Conservation (phyloP, 2,329 filamentous ascomycete species). For the Aspergillus ruber region DNA sequence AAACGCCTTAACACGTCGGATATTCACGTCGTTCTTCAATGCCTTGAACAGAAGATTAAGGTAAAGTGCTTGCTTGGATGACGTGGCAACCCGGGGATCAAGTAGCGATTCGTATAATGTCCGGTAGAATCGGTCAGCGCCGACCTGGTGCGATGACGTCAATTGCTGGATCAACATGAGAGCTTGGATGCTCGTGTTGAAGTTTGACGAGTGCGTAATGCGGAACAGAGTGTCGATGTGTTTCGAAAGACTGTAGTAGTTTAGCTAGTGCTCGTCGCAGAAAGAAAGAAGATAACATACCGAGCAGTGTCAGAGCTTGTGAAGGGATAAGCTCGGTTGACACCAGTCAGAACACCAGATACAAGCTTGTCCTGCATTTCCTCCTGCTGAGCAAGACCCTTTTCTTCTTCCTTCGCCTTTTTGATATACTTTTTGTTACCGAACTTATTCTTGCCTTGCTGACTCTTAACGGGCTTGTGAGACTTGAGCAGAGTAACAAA, state of each 20-base stretch:
- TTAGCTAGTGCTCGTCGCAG: conserved; percentile 13
- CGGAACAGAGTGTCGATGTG: conserved; percentile 92
- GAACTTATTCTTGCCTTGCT: conserved; percentile 29
- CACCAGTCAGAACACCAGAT: conserved; percentile 83
- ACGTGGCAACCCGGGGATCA: conserved; percentile 78
- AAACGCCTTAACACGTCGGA: conserved; percentile 90
- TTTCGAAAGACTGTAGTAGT: conserved; percentile 59
- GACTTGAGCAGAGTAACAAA: conserved; percentile 78
- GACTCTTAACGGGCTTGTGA: conserved; percentile 33
- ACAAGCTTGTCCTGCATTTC: conserved; percentile 87
- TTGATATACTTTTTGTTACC: conserved; percentile 37
- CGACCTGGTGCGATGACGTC: conserved; percentile 69
- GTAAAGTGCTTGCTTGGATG: conserved; percentile 93
- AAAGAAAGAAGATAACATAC: conserved; percentile 39
- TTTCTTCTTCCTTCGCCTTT: conserved; percentile 44
- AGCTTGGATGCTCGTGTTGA: conserved; percentile 96
- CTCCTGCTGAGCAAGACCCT: conserved; percentile 45
- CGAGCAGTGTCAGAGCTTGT: conserved; percentile 70
- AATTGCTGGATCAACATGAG: conserved; percentile 93
- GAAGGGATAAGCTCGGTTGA: conserved; percentile 94
- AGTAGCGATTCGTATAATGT: conserved; percentile 92
- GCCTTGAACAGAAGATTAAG: conserved; percentile 85
- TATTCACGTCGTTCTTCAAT: conserved; percentile 82
- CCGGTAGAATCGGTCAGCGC: conserved; percentile 86
- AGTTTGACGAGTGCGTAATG: conserved; percentile 96